Conservation (phyloP, 164 flowering plant genomes). For the Vitis rupestris region DNA sequence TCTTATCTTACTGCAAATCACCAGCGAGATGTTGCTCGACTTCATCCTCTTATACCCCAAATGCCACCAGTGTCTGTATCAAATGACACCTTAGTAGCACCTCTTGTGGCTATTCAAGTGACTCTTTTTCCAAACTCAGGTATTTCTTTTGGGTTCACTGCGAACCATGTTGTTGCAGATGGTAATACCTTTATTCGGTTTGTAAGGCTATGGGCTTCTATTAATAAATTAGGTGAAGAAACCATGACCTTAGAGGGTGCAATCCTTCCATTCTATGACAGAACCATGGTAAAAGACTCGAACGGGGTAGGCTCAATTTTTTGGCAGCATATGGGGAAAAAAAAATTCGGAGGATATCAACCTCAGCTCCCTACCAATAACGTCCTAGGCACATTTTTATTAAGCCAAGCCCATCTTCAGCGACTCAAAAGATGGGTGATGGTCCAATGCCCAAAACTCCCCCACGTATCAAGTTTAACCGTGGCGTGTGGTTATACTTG, state of each 20-base stretch:
- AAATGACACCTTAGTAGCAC: neutral
- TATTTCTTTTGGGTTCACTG: constrained; percentile 17
- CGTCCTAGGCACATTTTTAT: constrained; percentile 2
- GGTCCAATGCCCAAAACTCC: neutral
- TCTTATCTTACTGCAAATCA: constrained; percentile 15
- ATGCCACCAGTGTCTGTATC: constrained; percentile 9
- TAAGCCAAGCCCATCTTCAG: constrained; percentile 7
- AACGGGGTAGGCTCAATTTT: too few relatives aligned
- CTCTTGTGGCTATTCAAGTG: neutral
- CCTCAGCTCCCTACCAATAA: neutral
- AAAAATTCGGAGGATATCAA: too few relatives aligned
- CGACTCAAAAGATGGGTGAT: neutral
- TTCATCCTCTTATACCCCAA: constrained; percentile 28
- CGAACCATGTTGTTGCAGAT: constrained; percentile 14
- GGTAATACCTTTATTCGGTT: constrained; percentile 9
- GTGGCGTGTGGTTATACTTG: constrained; percentile 20
- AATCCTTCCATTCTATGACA: constrained; percentile 9
- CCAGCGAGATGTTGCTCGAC: constrained; percentile 9
- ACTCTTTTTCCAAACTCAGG: constrained; percentile 21
- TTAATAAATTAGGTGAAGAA: neutral
- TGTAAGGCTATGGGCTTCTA: constrained; percentile 19
- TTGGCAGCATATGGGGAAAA: too few relatives aligned
- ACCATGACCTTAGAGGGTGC: too few relatives aligned
- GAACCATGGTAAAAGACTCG: constrained; percentile 6
- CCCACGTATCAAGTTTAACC: constrained; percentile 25